A percentile compares a stretch with the other conserved stretches of the same genome.
phyloP scores from a whole-genome alignment of 257 asterid species.

The Perilla frutescens region DNA sequence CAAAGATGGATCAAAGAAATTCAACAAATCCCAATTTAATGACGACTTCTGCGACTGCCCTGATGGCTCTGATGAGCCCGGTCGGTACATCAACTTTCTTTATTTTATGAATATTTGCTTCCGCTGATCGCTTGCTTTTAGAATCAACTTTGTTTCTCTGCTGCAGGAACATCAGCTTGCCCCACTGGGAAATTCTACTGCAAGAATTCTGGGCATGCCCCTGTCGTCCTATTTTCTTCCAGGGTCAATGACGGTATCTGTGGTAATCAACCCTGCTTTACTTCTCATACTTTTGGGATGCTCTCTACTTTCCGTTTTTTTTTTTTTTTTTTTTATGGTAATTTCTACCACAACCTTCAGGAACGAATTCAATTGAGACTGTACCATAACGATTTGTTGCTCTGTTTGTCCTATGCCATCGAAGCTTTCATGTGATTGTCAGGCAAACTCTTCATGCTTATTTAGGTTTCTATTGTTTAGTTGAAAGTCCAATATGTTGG shows the following conservation, averaged over 20 bases:
- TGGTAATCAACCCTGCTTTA: slow-evolving; percentile 52
- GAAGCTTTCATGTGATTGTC: background rate
- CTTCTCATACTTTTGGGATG: background rate
- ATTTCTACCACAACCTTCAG: background rate
- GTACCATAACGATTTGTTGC: slow-evolving; percentile 2
- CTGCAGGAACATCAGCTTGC: slow-evolving; percentile 97
- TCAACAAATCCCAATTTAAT: slow-evolving; percentile 74
- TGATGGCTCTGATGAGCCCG: slow-evolving; percentile 99
- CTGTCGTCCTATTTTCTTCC: slow-evolving; percentile 72
- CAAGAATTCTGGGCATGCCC: slow-evolving; percentile 81
- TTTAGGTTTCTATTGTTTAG: slow-evolving; percentile 3
- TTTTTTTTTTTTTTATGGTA: background rate
- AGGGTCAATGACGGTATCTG: slow-evolving; percentile 95
- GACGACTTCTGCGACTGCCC: slow-evolving; percentile 96
- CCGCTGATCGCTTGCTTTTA: slow-evolving; percentile 3
- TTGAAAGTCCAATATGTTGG: background rate
- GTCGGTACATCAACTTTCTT: slow-evolving; percentile 57
- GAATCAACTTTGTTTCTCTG: slow-evolving; percentile 23
- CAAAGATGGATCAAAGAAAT: slow-evolving; percentile 79
- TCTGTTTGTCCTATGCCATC: background rate
- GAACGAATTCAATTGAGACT: slow-evolving; percentile 1
- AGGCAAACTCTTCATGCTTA: background rate
- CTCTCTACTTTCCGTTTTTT: background rate
- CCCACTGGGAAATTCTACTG: slow-evolving; percentile 89
- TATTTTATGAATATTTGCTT: background rate